These are phyloP conservation scores for Lycium ferocissimum DNA, from an alignment of 257 asterid species.

Conservation along the genomic window DNA sequence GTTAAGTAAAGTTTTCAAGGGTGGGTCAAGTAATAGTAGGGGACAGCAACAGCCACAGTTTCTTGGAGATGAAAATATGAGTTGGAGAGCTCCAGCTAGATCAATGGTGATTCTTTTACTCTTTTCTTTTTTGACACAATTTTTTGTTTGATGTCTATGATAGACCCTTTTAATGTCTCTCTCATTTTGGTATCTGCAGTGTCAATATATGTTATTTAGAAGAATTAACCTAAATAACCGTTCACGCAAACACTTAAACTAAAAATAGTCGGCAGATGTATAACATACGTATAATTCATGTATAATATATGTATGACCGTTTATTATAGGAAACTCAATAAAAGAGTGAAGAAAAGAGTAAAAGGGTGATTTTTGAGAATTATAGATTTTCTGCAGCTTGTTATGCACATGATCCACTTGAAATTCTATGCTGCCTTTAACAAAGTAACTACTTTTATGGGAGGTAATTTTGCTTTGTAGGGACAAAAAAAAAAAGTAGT, in stretches of 20 bases:
- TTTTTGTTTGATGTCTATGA: background rate
- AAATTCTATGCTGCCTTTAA: background rate
- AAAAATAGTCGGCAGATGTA: no score
- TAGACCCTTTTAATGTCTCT: conserved; percentile 11
- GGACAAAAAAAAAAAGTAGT: background rate
- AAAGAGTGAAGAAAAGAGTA: conserved; percentile 2
- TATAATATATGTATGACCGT: no score
- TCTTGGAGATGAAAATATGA: conserved; percentile 86
- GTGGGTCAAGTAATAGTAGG: conserved; percentile 57
- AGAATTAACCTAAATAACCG: no score
- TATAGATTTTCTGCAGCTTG: background rate
- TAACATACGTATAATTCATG: no score
- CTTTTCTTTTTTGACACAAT: background rate
- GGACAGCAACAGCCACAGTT: conserved; percentile 66
- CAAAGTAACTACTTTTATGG: background rate
- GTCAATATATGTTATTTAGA: background rate
- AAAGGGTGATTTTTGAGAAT: conserved; percentile 1
- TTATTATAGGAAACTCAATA: background rate
- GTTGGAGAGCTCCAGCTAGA: conserved; percentile 77
- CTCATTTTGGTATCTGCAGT: background rate
- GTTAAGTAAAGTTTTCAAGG: conserved; percentile 80
- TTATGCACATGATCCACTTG: background rate
- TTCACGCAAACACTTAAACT: no score
- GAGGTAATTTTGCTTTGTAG: background rate
- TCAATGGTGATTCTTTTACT: conserved; percentile 55